A percentile compares a stretch with the other conserved stretches of the same genome.
Conservation (phyloP, 495 filamentous ascomycete species). For the Ascobolus immersus region DNA sequence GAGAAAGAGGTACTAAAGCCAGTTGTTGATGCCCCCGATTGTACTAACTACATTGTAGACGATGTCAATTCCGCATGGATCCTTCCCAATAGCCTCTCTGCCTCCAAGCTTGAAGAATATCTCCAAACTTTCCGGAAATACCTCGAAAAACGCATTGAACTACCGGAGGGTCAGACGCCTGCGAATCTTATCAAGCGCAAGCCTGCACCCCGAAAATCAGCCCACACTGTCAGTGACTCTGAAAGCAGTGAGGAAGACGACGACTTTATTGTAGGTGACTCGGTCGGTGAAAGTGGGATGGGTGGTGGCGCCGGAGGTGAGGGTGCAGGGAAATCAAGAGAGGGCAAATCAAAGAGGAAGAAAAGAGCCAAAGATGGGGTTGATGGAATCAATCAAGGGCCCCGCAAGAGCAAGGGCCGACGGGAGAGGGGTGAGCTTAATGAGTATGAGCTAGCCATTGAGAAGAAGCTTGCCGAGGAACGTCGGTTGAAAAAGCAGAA, state of each 20-base stretch:
- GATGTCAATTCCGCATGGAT: not conserved
- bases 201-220: too few relatives aligned
- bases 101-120: not conserved
- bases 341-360: slow-evolving; percentile 17
- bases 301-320: too few relatives aligned
- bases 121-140: slow-evolving; percentile 33
- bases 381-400: slow-evolving; percentile 18
- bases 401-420: slow-evolving; percentile 20
- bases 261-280: too few relatives aligned
- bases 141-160: slow-evolving; percentile 19
- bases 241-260: too few relatives aligned
- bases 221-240: too few relatives aligned
- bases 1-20: slow-evolving; percentile 1
- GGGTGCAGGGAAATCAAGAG: slow-evolving; percentile 2
- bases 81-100: not conserved
- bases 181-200: too few relatives aligned
- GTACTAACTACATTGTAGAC: not conserved
- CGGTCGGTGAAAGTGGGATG: too few relatives aligned
- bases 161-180: too few relatives aligned
- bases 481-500: slow-evolving; percentile 19
- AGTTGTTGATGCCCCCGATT: not conserved
- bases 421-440: slow-evolving; percentile 24
- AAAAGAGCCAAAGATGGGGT: slow-evolving; percentile 31
- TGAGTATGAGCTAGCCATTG: slow-evolving; percentile 8
- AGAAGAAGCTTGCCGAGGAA: slow-evolving; percentile 11